Percentiles rank a stretch among this genome's conserved stretches.
These are phyloP conservation scores for Blumeria graminis DNA, from an alignment of 2,329 filamentous ascomycete species.

Conservation along the genomic window DNA sequence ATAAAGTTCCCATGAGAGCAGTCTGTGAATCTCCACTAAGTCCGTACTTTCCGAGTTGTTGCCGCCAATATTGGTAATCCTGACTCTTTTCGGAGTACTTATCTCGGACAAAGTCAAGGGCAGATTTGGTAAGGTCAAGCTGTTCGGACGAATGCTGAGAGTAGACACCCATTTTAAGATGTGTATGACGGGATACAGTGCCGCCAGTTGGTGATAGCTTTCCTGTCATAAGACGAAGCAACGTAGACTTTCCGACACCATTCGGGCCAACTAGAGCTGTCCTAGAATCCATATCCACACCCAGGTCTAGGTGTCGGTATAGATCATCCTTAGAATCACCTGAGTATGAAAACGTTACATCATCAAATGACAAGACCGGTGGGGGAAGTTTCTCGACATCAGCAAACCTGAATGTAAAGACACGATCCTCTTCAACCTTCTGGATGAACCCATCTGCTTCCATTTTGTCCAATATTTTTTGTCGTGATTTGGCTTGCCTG, in stretches of 20 bases:
- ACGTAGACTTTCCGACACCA: slow-evolving; percentile 95
- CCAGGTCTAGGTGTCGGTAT: slow-evolving; percentile 89
- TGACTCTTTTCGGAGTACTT: slow-evolving; percentile 77
- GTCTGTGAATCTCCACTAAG: slow-evolving; percentile 85
- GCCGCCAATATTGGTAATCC: slow-evolving; percentile 98
- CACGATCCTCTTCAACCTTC: slow-evolving; percentile 57
- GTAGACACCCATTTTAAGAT: slow-evolving; percentile 96
- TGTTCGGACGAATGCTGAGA: slow-evolving; percentile 96
- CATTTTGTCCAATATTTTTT: slow-evolving; percentile 99
- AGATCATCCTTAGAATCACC: slow-evolving; percentile 73
- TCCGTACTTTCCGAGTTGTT: slow-evolving; percentile 88
- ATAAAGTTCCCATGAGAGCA: slow-evolving; percentile 89
- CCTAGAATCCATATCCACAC: slow-evolving; percentile 98
- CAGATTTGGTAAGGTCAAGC: slow-evolving; percentile 91
- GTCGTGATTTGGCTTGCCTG: slow-evolving; percentile 91
- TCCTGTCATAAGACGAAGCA: slow-evolving; percentile 89
- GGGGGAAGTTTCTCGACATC: slow-evolving; percentile 98
- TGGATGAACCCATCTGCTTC: slow-evolving; percentile 98
- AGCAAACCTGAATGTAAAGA: slow-evolving; percentile 96
- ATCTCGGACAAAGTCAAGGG: slow-evolving; percentile 91
- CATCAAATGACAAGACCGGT: slow-evolving; percentile 83
- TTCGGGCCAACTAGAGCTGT: slow-evolving; percentile 93
- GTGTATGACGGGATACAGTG: slow-evolving; percentile 72
- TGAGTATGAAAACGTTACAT: slow-evolving; percentile 96
- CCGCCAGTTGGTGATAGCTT: slow-evolving; percentile 71